Base-by-base conservation (phyloP, 2,329 filamentous ascomycete genomes). In the Hypoxylon sp. region DNA sequence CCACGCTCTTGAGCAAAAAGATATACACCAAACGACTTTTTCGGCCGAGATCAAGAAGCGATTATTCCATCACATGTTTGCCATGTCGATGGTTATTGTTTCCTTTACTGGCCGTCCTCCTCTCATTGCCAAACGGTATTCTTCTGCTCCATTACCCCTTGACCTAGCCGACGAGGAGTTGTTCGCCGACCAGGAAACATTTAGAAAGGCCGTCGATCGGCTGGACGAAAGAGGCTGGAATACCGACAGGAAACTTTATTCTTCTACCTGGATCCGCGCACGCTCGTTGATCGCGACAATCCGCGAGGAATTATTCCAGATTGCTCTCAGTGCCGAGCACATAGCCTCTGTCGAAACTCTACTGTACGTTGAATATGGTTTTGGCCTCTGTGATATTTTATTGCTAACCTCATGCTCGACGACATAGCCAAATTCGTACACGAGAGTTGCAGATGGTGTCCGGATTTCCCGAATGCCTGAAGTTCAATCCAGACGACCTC, bases 221-320 rank as follows among this genome's bases (percentile, higher is more conserved):
- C 54, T 75, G 1, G 69, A 74, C 36, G 60, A 67, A 12, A 62
- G 65, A 4, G 74, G 73, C 0, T 76, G 73, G 75, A 72, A 71
- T 41, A 69, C 61, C 0, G 59, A 65, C 13, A 67, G 64, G 1
- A 43, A 54, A 6, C 51, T 71, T 2, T 63, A 69, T 23, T 56
- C 68, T 2, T 57, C 69, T 6, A 74, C 73, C 1, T 50, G 67
- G 37, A 53, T 66, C 27, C 63, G 67, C 12, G 62, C 62, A 4
- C 61, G 67, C 4, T 43, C 55, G 9, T 53, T 75, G 7, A 72
- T 84, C 25, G 75, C 77, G 2, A 62, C 72, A 0, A 72, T 86
- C 5, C 73, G 79, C 2, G 82, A 86, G 53, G 82, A 86, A 36
- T 76, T 86, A 3, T 71, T 86, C 3, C 79, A 84, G 55, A 71